phyloP scores from a whole-genome alignment of 768 basidiomycete species.

The Leucocoprinus birnbaumii region DNA sequence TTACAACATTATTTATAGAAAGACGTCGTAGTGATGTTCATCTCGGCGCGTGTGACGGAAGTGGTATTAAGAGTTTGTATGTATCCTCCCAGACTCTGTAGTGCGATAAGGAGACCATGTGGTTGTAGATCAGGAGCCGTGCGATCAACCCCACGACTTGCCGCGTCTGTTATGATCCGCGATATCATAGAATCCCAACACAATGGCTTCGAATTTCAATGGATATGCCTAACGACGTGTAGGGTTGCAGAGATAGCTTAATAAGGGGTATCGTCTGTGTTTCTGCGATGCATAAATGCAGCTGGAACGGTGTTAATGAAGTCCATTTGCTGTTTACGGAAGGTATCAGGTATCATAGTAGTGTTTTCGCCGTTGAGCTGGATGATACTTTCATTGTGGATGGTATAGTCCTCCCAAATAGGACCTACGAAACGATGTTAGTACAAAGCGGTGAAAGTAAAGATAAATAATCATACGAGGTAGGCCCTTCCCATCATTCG shows the following conservation, averaged over 20 bases:
- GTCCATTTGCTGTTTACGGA: conserved; percentile 31
- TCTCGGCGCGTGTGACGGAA: not conserved
- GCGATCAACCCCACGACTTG: too few species aligned
- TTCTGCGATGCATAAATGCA: conserved; percentile 20
- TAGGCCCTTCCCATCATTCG: conserved; percentile 33
- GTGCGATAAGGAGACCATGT: too few species aligned
- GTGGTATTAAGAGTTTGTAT: too few species aligned
- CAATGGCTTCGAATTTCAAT: too few species aligned
- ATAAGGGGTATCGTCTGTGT: conserved; percentile 10
- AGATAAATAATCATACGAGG: conserved; percentile 20
- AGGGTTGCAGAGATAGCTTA: too few species aligned
- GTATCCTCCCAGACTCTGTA: too few species aligned
- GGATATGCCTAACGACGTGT: too few species aligned
- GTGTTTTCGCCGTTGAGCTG: conserved; percentile 33
- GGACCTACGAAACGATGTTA: conserved; percentile 20
- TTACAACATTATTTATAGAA: conserved; percentile 10
- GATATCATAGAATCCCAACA: too few species aligned
- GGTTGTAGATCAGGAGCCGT: too few species aligned
- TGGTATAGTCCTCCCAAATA: conserved; percentile 28
- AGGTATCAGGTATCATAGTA: conserved; percentile 33
- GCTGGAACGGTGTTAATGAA: conserved; percentile 31
- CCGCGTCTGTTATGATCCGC: too few species aligned
- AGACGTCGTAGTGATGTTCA: conserved; percentile 2
- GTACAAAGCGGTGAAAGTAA: not conserved
- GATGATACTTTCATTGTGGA: conserved; percentile 13